A percentile compares a stretch with the other conserved stretches of the same genome.
phyloP scores from a whole-genome alignment of 331 rosid genomes.

The Quercus lobata region DNA sequence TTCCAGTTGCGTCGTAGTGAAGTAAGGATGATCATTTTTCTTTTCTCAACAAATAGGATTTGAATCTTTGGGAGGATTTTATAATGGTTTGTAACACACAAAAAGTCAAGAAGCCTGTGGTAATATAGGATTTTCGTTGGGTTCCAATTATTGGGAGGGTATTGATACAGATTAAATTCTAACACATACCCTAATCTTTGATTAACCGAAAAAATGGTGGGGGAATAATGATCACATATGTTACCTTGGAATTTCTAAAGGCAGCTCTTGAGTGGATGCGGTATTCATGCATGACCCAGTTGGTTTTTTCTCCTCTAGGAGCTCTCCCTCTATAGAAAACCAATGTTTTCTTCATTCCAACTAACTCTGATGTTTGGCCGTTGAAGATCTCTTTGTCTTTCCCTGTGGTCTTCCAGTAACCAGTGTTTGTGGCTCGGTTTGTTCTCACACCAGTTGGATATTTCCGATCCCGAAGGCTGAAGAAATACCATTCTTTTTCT shows the following conservation, averaged over 20 bases:
- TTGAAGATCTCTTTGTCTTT: conserved; percentile 86
- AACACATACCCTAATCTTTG: too few relatives aligned
- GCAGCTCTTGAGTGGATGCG: conserved; percentile 72
- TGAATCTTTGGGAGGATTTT: too few relatives aligned
- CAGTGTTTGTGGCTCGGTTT: conserved; percentile 87
- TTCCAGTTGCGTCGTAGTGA: too few relatives aligned
- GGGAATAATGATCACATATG: background rate
- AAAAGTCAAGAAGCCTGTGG: too few relatives aligned
- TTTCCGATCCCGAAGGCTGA: conserved; percentile 83
- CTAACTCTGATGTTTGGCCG: conserved; percentile 60
- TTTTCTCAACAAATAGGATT: background rate
- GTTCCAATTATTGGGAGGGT: too few relatives aligned
- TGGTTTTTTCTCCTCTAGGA: conserved; percentile 89
- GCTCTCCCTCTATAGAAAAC: conserved; percentile 98
- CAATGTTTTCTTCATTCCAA: conserved; percentile 94
- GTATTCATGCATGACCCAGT: conserved; percentile 98
- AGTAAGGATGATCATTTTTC: background rate
- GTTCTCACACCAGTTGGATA: conserved; percentile 97
- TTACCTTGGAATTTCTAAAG: conserved; percentile 69
- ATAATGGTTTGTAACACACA: too few relatives aligned
- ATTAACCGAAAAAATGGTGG: too few relatives aligned
- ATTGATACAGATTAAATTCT: too few relatives aligned
- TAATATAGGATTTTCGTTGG: too few relatives aligned
- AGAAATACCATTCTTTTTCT: conserved; percentile 95
- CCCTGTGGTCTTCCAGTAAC: conserved; percentile 97